These are phyloP conservation scores for Melaleuca quinquenervia DNA, from an alignment of 345 rosid species.

Conservation along the genomic window DNA sequence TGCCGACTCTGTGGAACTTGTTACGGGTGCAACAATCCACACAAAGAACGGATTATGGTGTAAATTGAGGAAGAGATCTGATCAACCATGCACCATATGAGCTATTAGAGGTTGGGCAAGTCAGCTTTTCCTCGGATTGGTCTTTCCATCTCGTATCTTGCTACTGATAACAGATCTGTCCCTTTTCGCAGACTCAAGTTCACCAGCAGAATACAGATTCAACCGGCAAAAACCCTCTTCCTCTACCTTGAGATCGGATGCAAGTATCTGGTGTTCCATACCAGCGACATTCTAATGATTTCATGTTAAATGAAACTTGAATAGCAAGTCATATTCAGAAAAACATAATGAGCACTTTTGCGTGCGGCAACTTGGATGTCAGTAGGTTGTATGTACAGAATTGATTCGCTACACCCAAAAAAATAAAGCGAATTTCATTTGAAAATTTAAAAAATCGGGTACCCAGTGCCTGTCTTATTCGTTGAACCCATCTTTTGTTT, in stretches of 20 bases:
- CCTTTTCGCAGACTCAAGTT: not conserved
- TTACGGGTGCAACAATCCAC: conserved; percentile 88
- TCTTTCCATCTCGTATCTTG: not conserved
- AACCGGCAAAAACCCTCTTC: not conserved
- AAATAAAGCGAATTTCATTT: not conserved
- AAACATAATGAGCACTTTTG: not conserved
- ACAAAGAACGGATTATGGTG: conserved; percentile 86
- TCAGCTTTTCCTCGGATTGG: not conserved
- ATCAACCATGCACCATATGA: not conserved
- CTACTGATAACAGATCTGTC: not conserved
- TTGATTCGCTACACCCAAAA: not conserved
- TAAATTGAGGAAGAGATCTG: conserved; percentile 52
- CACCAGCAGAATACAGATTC: not conserved
- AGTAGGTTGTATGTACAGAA: not conserved
- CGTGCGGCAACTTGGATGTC: not conserved
- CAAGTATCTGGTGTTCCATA: not conserved
- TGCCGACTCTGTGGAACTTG: conserved; percentile 67
- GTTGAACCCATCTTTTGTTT: not conserved
- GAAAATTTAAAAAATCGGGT: not conserved
- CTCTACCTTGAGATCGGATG: not conserved
- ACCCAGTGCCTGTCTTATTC: not conserved
- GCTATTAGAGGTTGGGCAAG: not conserved
- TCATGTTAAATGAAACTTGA: not conserved
- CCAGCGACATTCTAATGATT: not conserved
- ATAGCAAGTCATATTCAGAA: not conserved